Evolutionary conservation across 345 rosid genomes (phyloP).

Genomic region (Nephelium lappaceum): DNA sequence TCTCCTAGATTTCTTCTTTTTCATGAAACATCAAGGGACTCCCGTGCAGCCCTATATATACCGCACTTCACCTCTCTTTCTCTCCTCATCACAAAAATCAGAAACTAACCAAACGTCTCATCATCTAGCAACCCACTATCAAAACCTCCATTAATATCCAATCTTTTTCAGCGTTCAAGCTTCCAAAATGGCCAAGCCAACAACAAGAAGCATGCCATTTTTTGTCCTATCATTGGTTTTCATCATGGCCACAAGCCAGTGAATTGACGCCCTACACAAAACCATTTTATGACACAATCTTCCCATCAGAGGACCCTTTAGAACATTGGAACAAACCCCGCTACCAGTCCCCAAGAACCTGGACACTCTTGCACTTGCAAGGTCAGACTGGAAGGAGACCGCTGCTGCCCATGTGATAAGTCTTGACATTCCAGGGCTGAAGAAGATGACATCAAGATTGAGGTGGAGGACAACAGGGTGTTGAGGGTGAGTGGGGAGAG

Average conservation of each 20-base stretch:
- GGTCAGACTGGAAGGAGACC: conserved; percentile 49
- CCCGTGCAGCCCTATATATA: not conserved
- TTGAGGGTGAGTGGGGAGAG: conserved; percentile 43
- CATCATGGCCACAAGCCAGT: not conserved
- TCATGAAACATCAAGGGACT: conserved; percentile 1
- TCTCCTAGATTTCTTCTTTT: conserved; percentile 6
- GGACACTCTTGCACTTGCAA: no score
- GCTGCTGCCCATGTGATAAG: conserved; percentile 22
- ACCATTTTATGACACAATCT: conserved; percentile 31
- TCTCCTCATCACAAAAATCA: no score
- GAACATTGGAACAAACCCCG: conserved; percentile 46
- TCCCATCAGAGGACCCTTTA: conserved; percentile 46
- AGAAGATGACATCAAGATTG: conserved; percentile 43
- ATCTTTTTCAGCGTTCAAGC: no score
- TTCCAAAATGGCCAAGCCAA: conserved; percentile 21
- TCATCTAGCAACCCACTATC: no score
- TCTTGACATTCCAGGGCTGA: conserved; percentile 43
- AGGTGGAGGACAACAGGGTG: conserved; percentile 41
- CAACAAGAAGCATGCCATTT: not conserved
- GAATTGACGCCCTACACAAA: conserved; percentile 30
- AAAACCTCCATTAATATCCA: no score
- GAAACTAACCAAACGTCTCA: no score
- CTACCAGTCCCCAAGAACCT: conserved; percentile 32
- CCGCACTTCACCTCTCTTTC: no score
- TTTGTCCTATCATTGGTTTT: not conserved